Evolutionary conservation across 345 rosid species (phyloP).

Genomic region (Ricinus communis): DNA sequence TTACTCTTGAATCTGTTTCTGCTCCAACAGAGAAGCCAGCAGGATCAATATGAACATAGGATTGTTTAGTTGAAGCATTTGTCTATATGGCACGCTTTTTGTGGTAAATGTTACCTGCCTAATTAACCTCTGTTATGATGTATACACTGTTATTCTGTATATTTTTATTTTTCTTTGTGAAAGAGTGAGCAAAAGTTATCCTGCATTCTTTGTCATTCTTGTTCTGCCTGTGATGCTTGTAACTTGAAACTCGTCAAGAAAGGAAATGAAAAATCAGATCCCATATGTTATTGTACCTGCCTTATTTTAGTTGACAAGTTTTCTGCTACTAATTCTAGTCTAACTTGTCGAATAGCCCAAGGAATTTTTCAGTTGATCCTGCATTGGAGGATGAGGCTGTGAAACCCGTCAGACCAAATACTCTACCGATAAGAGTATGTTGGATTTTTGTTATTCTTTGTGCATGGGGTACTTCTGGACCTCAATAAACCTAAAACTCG

Average conservation of each 20-base stretch:
- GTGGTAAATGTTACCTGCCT: neutral
- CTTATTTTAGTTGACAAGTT: too few species aligned
- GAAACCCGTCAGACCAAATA: too few species aligned
- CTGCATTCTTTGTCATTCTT: slow-evolving; percentile 30
- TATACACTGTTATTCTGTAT: slow-evolving; percentile 23
- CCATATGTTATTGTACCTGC: neutral
- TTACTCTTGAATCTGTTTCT: slow-evolving; percentile 53
- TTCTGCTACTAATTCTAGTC: too few species aligned
- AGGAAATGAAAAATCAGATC: slow-evolving; percentile 12
- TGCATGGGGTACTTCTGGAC: too few species aligned
- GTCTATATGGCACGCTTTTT: slow-evolving; percentile 4
- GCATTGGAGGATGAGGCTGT: too few species aligned
- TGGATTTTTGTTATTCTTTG: too few species aligned
- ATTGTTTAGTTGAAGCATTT: slow-evolving; percentile 1
- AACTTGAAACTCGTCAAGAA: neutral
- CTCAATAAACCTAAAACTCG: too few species aligned
- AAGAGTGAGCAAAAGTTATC: slow-evolving; percentile 11
- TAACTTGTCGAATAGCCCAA: too few species aligned
- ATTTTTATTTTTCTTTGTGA: slow-evolving; percentile 17
- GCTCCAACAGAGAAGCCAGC: slow-evolving; percentile 38
- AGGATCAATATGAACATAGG: slow-evolving; percentile 32
- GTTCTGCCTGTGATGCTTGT: slow-evolving; percentile 11
- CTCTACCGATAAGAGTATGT: too few species aligned
- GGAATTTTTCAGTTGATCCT: too few species aligned
- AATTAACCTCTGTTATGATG: neutral